phyloP scores from a whole-genome alignment of 2,329 filamentous ascomycete genomes.

The Fusarium staphyleae region DNA sequence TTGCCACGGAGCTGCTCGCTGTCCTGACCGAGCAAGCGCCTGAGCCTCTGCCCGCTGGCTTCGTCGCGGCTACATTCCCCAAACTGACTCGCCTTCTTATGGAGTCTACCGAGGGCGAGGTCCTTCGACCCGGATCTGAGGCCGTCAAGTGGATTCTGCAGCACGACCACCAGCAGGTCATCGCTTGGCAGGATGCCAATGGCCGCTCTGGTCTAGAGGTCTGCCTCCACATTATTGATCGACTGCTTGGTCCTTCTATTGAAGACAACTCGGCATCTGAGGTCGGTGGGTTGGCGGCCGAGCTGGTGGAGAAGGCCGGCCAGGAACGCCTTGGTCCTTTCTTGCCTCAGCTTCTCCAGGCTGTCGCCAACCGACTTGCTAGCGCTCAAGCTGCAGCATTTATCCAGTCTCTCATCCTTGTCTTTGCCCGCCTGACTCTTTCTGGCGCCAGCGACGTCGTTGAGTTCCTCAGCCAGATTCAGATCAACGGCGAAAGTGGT shows the following conservation, averaged over 20 bases:
- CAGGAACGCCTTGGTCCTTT: conserved; percentile 90
- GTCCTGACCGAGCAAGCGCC: conserved; percentile 83
- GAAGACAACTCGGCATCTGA: conserved; percentile 95
- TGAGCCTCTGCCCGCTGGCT: conserved; percentile 84
- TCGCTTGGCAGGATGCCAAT: conserved; percentile 82
- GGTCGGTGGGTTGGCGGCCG: conserved; percentile 91
- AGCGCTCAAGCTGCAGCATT: conserved; percentile 86
- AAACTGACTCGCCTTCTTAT: conserved; percentile 86
- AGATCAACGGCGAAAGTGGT: conserved; percentile 81
- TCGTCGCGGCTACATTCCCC: conserved; percentile 84
- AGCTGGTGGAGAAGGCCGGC: conserved; percentile 94
- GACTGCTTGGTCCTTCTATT: conserved; percentile 81
- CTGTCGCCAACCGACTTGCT: conserved; percentile 84
- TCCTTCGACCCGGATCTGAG: conserved; percentile 85
- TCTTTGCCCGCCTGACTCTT: conserved; percentile 90
- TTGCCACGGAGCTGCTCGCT: conserved; percentile 84
- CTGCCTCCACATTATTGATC: conserved; percentile 89
- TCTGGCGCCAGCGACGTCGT: conserved; percentile 88
- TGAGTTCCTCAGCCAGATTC: conserved; percentile 85
- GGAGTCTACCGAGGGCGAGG: conserved; percentile 82
- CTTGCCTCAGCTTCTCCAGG: conserved; percentile 84
- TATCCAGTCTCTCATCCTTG: conserved; percentile 93
- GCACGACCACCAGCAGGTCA: conserved; percentile 89
- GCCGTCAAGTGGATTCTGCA: conserved; percentile 88
- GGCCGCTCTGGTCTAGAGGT: conserved; percentile 87